A percentile compares a stretch with the other conserved stretches of the same genome.
These are phyloP conservation scores for Cladophialophora exuberans DNA, from an alignment of 2,329 filamentous ascomycete species.

Conservation along the genomic window DNA sequence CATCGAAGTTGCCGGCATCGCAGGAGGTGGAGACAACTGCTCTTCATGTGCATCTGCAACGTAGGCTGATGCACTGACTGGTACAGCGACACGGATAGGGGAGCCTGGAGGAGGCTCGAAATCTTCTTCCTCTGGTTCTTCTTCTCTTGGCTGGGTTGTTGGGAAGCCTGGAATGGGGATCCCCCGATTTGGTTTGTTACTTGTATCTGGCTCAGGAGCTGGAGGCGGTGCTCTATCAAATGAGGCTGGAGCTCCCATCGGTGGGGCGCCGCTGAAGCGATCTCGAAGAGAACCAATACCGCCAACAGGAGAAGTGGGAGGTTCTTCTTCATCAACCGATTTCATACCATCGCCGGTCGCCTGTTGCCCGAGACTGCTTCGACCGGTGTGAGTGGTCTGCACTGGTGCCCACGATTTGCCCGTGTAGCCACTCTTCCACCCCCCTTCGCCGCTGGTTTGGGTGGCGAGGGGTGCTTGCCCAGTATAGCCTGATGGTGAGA, in stretches of 20 bases:
- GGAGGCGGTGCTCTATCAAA: slow-evolving; percentile 51
- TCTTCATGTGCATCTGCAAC: slow-evolving; percentile 49
- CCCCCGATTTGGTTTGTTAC: slow-evolving; percentile 71
- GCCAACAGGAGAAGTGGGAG: slow-evolving; percentile 61
- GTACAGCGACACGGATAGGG: slow-evolving; percentile 83
- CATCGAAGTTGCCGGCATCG: slow-evolving; percentile 66
- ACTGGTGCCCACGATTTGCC: slow-evolving; percentile 91
- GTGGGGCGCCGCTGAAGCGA: slow-evolving; percentile 76
- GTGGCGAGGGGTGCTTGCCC: slow-evolving; percentile 58
- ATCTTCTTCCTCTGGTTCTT: slow-evolving; percentile 49
- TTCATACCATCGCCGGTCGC: slow-evolving; percentile 59
- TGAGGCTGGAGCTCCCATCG: slow-evolving; percentile 62
- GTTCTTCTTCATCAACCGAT: slow-evolving; percentile 48
- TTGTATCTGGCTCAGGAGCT: slow-evolving; percentile 64
- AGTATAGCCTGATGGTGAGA: slow-evolving; percentile 48
- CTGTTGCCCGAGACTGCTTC: slow-evolving; percentile 64
- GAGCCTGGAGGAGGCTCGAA: slow-evolving; percentile 57
- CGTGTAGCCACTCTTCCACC: slow-evolving; percentile 89
- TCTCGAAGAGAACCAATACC: slow-evolving; percentile 77
- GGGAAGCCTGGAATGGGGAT: slow-evolving; percentile 80
- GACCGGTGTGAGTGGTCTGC: slow-evolving; percentile 71
- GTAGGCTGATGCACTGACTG: slow-evolving; percentile 64
- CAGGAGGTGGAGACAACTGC: slow-evolving; percentile 43
- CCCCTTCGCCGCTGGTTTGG: slow-evolving; percentile 72
- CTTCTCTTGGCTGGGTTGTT: slow-evolving; percentile 56